Base-by-base conservation (phyloP, 1,284 basidiomycete genomes). In the Mycosarcoma mackinlayi region DNA sequence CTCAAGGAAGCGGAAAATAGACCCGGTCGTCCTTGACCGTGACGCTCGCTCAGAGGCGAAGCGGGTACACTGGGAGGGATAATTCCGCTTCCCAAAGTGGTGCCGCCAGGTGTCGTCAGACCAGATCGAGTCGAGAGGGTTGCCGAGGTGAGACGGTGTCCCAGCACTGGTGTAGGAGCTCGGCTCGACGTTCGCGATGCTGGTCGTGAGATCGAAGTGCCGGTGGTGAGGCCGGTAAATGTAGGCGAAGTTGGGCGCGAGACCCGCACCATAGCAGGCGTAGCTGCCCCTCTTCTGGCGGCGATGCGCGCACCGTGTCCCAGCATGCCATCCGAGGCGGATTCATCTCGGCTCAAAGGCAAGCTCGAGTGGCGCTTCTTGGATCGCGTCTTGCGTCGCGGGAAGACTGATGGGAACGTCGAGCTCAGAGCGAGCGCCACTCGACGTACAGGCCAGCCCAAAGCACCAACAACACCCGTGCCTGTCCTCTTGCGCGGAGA, bases 351-450 rank as follows among this genome's bases (percentile, higher is more conserved):
- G 31, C 58, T 56, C 24, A 46, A 40, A 7, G 59, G 57, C 21
- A 71, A 31, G n/a, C 23, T 71, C 39, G 68, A 71, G 34, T 53
- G 47, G 46, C 68, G 68, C 47, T 71, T 71, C 53, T 71, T 71
- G 33, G 47, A 18, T 30, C 47, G 37, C 9, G 46, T 37, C 7
- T 40, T 54, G 38, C 54, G 57, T 19, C 63, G 54, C 6, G 68
- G 50, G n/a, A 42, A 41, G 8, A 72, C 34, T 24, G 63, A 58
- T 8, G 69, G 63, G 44, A 72, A 56, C 4, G 55, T 62, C 2
- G 58, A 59, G 4, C 51, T 49, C 25, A 62, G n/a, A 4, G 59
- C 46, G 3, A 67, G 44, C 18, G 63, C 59, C 25, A 67, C 42
- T 2, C 69, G 47, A 30, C 69, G 63, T 5, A 58, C 63, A 37